A percentile compares a stretch with the other conserved stretches of the same genome.
Evolutionary conservation across 2,329 filamentous ascomycete genomes (phyloP).

Genomic region (Penicillium expansum): DNA sequence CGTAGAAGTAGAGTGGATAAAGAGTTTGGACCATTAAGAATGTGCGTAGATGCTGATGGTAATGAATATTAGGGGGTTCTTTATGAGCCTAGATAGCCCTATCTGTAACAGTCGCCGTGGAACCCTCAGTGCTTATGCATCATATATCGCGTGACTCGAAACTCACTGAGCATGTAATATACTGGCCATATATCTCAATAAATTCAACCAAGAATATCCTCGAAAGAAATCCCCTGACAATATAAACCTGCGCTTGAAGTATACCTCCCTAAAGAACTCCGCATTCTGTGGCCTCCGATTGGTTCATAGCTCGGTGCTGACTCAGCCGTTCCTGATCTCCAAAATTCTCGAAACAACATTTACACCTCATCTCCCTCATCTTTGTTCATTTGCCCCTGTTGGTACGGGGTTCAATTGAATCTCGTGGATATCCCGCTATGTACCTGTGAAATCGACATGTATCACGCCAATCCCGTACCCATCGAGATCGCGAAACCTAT

Average conservation of each 20-base stretch:
- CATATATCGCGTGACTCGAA: not conserved
- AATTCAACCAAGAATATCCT: not conserved
- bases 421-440: constrained; percentile 10
- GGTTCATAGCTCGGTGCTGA: not conserved
- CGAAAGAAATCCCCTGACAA: not conserved
- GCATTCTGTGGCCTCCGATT: constrained; percentile 7
- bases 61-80: no score
- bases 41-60: not conserved
- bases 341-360: constrained; percentile 9
- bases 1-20: not conserved
- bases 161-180: not conserved
- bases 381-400: not conserved
- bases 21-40: not conserved
- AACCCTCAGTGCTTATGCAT: not conserved
- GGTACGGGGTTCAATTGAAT: not conserved
- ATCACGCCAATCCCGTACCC: constrained; percentile 19
- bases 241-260: not conserved
- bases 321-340: constrained; percentile 8
- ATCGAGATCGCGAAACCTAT: constrained; percentile 32
- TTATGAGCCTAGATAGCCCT: not conserved
- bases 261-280: constrained; percentile 9
- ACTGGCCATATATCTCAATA: not conserved
- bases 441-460: constrained; percentile 29
- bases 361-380: not conserved
- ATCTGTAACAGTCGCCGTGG: not conserved